A percentile compares a stretch with the other conserved stretches of the same genome.
These are phyloP conservation scores for Zygoascus biomembranicola DNA, from an alignment of 805 yeast genomes.

Conservation along the genomic window DNA sequence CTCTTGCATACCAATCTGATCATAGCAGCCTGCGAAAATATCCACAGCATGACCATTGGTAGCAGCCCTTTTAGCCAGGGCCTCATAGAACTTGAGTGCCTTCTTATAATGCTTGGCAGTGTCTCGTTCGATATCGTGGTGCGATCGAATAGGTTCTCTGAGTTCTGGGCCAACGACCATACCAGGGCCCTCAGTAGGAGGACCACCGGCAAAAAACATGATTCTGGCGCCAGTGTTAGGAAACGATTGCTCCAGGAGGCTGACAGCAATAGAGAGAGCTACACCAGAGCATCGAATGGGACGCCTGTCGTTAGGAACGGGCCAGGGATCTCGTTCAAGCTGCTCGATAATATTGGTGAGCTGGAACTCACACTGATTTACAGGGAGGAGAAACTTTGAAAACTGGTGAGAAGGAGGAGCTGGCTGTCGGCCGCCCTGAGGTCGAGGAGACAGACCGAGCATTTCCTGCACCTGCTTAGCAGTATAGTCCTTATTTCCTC, in stretches of 20 bases:
- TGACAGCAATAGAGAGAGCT: constrained; percentile 78
- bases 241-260: constrained; percentile 72
- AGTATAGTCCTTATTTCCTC: constrained; percentile 80
- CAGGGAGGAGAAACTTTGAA: constrained; percentile 63
- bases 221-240: constrained; percentile 75
- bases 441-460: constrained; percentile 41
- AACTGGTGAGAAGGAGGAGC: constrained; percentile 16
- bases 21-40: constrained; percentile 91
- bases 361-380: constrained; percentile 74
- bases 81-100: constrained; percentile 74
- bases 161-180: constrained; percentile 83
- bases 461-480: constrained; percentile 50
- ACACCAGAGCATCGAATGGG: constrained; percentile 90
- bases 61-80: constrained; percentile 63
- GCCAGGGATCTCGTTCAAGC: constrained; percentile 79
- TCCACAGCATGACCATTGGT: constrained; percentile 74
- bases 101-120: constrained; percentile 81
- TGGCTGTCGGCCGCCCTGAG: constrained; percentile 26
- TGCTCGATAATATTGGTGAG: constrained; percentile 72
- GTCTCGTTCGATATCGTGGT: constrained; percentile 91
- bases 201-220: constrained; percentile 88
- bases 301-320: constrained; percentile 73
- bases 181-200: constrained; percentile 93
- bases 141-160: constrained; percentile 95
- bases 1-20: constrained; percentile 91